Evolutionary conservation across 1,139 yeast species (phyloP).

Genomic region (Suhomyces maxii): DNA sequence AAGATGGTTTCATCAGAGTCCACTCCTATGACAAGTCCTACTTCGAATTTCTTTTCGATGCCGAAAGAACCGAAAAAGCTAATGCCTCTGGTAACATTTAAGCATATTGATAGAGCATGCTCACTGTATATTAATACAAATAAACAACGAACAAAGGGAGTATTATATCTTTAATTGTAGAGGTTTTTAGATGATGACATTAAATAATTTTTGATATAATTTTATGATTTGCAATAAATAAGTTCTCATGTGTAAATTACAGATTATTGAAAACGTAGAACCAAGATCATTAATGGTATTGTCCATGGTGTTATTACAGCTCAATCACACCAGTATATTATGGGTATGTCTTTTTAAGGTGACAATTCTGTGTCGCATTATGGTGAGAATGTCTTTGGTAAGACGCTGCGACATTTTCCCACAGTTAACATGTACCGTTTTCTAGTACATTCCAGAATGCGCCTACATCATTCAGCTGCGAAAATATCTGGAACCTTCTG

Average conservation of each 20-base stretch:
- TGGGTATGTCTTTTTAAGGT: no score
- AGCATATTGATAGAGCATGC: constrained; percentile 7
- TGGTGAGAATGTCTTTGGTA: neutral
- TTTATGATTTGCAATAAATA: neutral
- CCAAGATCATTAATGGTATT: no score
- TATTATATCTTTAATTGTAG: neutral
- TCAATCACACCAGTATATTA: no score
- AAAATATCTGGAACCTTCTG: constrained; percentile 11
- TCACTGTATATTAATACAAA: constrained; percentile 10
- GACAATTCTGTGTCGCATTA: no score
- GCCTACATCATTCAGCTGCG: constrained; percentile 7
- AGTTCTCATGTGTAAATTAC: no score
- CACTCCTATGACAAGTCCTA: constrained; percentile 92
- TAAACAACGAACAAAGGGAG: neutral
- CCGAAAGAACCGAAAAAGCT: constrained; percentile 70
- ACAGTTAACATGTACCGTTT: neutral
- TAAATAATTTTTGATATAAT: neutral
- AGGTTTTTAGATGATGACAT: no score
- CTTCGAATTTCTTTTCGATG: constrained; percentile 86
- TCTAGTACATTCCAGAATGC: constrained; percentile 12
- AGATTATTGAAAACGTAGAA: no score
- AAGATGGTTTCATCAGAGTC: constrained; percentile 95
- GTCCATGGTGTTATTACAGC: no score
- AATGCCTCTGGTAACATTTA: constrained; percentile 35
- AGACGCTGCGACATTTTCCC: no score